Conservation (phyloP, 108 stramenopile genomes). For the Hondaea fermentalgiana region DNA sequence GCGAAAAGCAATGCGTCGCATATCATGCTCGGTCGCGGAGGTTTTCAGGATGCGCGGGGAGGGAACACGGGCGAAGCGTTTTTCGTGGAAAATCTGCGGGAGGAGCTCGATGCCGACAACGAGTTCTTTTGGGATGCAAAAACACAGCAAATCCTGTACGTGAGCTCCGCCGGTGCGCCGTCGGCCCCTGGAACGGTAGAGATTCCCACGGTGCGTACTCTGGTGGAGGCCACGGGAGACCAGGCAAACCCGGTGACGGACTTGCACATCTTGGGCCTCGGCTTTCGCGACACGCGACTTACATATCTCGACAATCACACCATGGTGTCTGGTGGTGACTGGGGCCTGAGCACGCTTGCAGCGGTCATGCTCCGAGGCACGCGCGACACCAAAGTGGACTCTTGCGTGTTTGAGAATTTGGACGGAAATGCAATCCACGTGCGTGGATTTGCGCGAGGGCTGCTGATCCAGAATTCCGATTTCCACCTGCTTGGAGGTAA, state of each 20-base stretch:
- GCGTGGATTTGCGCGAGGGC: neutral
- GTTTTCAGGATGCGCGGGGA: conserved; percentile 17
- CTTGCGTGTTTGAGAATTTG: neutral
- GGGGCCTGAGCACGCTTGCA: neutral
- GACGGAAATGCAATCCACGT: conserved; percentile 6
- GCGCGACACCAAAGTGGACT: neutral
- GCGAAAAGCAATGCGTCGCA: neutral
- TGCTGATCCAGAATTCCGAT: neutral
- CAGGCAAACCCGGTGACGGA: neutral
- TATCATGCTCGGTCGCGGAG: neutral
- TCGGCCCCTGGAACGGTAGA: neutral
- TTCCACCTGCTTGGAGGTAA: neutral
- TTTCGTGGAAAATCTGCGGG: conserved; percentile 23
- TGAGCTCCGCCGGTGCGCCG: neutral
- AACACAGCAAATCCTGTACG: neutral
- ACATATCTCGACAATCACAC: conserved; percentile 1
- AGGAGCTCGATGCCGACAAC: conserved; percentile 25
- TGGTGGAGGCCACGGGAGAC: neutral
- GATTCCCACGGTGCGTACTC: neutral
- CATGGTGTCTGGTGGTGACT: neutral
- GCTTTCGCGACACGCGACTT: neutral
- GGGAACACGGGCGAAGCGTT: neutral
- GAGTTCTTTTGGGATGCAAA: conserved; percentile 25
- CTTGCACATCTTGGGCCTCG: neutral
- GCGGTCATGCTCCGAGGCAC: neutral